phyloP scores from a whole-genome alignment of 2,329 filamentous ascomycete species.

The Pyricularia sp. region DNA sequence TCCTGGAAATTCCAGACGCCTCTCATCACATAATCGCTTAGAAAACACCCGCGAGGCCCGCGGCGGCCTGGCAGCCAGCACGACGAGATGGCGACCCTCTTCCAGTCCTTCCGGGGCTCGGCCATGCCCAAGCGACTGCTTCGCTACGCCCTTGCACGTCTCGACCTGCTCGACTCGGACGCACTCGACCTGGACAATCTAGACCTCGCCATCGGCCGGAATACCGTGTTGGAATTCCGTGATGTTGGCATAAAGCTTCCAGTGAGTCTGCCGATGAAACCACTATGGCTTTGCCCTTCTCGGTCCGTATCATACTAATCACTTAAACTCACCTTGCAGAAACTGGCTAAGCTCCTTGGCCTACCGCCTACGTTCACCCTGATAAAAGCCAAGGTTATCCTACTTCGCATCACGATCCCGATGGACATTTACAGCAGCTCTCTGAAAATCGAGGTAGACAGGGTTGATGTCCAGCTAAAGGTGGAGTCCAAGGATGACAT shows the following conservation, averaged over 20 bases:
- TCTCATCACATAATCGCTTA: neutral
- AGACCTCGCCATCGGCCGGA: conserved; percentile 73
- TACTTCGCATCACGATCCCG: conserved; percentile 74
- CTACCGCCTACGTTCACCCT: conserved; percentile 66
- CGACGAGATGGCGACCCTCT: conserved; percentile 58
- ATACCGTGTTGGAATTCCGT: conserved; percentile 74
- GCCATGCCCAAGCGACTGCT: conserved; percentile 85
- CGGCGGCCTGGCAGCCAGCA: neutral
- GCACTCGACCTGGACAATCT: conserved; percentile 78
- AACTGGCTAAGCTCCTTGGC: conserved; percentile 65
- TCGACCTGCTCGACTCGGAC: conserved; percentile 83
- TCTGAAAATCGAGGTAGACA: conserved; percentile 73
- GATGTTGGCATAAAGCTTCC: conserved; percentile 76
- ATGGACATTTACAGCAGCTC: conserved; percentile 81
- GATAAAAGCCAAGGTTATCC: conserved; percentile 62
- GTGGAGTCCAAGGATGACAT: conserved; percentile 33
- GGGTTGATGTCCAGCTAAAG: conserved; percentile 62
- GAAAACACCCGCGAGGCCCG: neutral
- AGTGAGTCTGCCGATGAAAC: conserved; percentile 34
- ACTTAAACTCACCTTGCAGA: conserved; percentile 38
- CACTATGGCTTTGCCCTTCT: conserved; percentile 1
- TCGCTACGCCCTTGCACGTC: conserved; percentile 71
- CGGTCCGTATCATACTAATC: neutral
- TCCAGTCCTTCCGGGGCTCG: conserved; percentile 55
- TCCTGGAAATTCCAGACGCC: neutral